Base-by-base conservation (phyloP, 2,329 filamentous ascomycete genomes). In the Madurella mycetomatis region DNA sequence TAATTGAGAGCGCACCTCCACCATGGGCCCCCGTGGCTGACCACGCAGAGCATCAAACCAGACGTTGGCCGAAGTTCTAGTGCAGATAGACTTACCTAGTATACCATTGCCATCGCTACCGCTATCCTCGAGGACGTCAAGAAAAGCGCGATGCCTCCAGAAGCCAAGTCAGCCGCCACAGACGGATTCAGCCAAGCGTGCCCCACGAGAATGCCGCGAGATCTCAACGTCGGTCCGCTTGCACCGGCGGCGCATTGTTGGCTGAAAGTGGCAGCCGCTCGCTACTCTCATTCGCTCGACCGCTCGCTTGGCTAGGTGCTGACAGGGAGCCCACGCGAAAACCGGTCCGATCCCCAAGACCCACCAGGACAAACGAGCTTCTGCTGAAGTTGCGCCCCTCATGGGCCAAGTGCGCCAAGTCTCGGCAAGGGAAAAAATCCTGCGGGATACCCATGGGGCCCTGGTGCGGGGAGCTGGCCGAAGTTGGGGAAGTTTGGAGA, bases 401-500 rank as follows among this genome's bases (percentile, higher is more conserved):
- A 47, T 53, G 55, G 55, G 47, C 34, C 41, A 47, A 50, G 39
- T 30, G 30, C 44, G 57, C 60, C 58, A 61, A 63, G 58, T 7
- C 56, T 58, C 46, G 58, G 53, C 51, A 55, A 49, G 56, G 53
- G 19, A 47, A 52, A 56, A 54, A 56, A 40, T 48, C 41, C 16
- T 53, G 54, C 48, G 54, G 43, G 37, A 39, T 25, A 42, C 48
- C 43, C 44, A 43, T 40, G 42, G 37, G 15, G 32, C n/a, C 31
- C 44, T 47, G 49, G 50, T 30, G 44, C 12, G 47, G 47, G 34
- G 47, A 51, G 34, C 40, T 45, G 46, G 47, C 42, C 54, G 55
- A 61, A 64, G 57, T 61, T 64, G 60, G 61, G 61, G 61, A 62
- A 60, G 50, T 32, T 63, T 62, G 60, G 54, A 48, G 55, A 54